phyloP scores from a whole-genome alignment of 2,329 filamentous ascomycete genomes.

The Xenoacremonium recifei region DNA sequence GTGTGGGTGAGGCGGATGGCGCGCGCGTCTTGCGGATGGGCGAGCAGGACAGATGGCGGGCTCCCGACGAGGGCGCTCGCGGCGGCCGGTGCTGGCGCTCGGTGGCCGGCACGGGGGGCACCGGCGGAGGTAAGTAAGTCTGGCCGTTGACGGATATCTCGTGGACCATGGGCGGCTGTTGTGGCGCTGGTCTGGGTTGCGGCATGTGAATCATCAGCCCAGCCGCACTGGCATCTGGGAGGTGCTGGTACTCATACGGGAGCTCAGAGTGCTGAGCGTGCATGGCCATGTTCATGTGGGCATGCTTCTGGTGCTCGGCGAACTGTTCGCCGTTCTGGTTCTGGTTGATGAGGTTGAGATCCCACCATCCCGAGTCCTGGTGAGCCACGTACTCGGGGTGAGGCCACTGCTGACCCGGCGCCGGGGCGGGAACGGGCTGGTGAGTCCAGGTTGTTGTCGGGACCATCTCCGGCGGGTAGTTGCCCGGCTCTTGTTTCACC shows the following conservation, averaged over 20 bases:
- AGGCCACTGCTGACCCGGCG: constrained; percentile 16
- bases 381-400: constrained; percentile 28
- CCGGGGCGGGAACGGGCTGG: constrained; percentile 13
- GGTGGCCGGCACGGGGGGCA: constrained; percentile 26
- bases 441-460: constrained; percentile 11
- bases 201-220: constrained; percentile 57
- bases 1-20: constrained; percentile 40
- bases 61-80: constrained; percentile 53
- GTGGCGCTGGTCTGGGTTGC: constrained; percentile 37
- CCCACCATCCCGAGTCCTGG: constrained; percentile 31
- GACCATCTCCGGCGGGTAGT: constrained; percentile 23
- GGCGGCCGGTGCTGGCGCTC: constrained; percentile 47
- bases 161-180: constrained; percentile 36
- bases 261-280: constrained; percentile 40
- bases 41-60: constrained; percentile 44
- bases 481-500: constrained; percentile 29
- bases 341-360: constrained; percentile 27
- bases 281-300: constrained; percentile 38
- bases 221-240: constrained; percentile 30
- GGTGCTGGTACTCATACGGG: constrained; percentile 37
- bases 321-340: constrained; percentile 28
- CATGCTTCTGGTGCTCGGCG: constrained; percentile 32
- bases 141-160: constrained; percentile 33
- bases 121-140: constrained; percentile 35
- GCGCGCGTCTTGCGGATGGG: constrained; percentile 43